A percentile compares a stretch with the other conserved stretches of the same genome.
Conservation (phyloP, 1,284 basidiomycete species). For the Afroboletus lepidellus region DNA sequence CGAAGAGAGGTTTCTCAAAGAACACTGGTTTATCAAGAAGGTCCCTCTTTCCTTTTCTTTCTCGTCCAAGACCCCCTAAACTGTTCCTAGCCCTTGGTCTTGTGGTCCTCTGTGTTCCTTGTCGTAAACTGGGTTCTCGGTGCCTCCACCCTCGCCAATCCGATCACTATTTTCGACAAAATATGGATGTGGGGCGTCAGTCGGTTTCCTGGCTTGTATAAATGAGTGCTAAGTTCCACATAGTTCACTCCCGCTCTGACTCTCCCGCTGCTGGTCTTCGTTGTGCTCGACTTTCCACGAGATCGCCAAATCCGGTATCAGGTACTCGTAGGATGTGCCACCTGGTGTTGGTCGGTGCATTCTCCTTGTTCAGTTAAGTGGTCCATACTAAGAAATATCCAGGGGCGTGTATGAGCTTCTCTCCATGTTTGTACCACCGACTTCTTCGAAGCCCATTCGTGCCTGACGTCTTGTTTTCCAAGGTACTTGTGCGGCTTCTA, state of each 20-base stretch:
- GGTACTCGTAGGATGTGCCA: constrained; percentile 47
- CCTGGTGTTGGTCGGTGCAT: constrained; percentile 60
- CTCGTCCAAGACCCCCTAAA: neutral
- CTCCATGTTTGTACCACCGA: constrained; percentile 46
- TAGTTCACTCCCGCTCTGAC: constrained; percentile 44
- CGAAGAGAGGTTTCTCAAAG: constrained; percentile 56
- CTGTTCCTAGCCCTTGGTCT: constrained; percentile 46
- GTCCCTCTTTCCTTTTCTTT: constrained; percentile 20
- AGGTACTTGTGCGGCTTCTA: constrained; percentile 62
- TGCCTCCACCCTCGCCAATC: constrained; percentile 48
- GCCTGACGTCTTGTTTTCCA: constrained; percentile 13
- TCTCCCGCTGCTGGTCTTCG: constrained; percentile 48
- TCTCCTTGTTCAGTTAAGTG: constrained; percentile 5
- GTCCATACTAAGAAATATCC: constrained; percentile 8
- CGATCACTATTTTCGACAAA: constrained; percentile 50
- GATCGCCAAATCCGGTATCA: constrained; percentile 63
- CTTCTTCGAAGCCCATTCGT: neutral
- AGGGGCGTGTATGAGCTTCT: constrained; percentile 54
- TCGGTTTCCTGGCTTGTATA: constrained; percentile 14
- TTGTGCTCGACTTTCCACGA: constrained; percentile 69
- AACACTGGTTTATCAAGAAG: constrained; percentile 53
- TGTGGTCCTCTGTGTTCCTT: constrained; percentile 66
- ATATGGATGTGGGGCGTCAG: constrained; percentile 64
- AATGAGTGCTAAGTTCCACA: constrained; percentile 37
- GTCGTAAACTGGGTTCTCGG: constrained; percentile 71